Conservation (phyloP, 1,284 basidiomycete genomes). For the Papiliotrema nemorosa region DNA sequence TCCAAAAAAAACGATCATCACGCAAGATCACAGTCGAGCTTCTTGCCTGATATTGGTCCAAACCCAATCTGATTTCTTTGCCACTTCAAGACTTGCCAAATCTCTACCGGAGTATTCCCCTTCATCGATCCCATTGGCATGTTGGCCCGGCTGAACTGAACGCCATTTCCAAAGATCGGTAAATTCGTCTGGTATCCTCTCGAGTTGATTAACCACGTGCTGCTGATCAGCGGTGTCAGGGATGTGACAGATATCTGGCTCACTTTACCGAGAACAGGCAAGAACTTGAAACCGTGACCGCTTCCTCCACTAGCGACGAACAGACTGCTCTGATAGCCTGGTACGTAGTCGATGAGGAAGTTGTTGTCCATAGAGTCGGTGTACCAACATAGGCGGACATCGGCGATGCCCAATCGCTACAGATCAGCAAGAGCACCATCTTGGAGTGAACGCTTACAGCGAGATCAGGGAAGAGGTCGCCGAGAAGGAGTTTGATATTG, state of each 20-base stretch:
- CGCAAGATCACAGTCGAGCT: too few species aligned
- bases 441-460: conserved; percentile 3
- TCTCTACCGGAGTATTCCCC: conserved; percentile 16
- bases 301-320: conserved; percentile 28
- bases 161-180: conserved; percentile 24
- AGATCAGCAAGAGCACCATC: background rate
- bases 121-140: conserved; percentile 26
- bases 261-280: conserved; percentile 24
- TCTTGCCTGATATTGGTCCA: conserved; percentile 1
- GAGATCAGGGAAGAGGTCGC: conserved; percentile 26
- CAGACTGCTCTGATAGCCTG: conserved; percentile 19
- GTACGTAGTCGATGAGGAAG: conserved; percentile 31
- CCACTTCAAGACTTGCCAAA: conserved; percentile 10
- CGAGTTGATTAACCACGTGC: conserved; percentile 26
- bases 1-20: too few species aligned
- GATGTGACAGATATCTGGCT: too few species aligned
- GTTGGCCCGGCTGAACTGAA: conserved; percentile 7
- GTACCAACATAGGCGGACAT: conserved; percentile 35
- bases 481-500: conserved; percentile 21
- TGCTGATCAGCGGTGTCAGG: too few species aligned
- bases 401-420: conserved; percentile 24
- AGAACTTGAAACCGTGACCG: conserved; percentile 35
- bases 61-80: conserved; percentile 10
- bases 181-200: conserved; percentile 22
- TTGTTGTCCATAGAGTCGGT: conserved; percentile 29